Percentiles rank a stretch among this genome's conserved stretches.
phyloP scores from a whole-genome alignment of 495 filamentous ascomycete genomes.

The Hypoxylon perforatum region DNA sequence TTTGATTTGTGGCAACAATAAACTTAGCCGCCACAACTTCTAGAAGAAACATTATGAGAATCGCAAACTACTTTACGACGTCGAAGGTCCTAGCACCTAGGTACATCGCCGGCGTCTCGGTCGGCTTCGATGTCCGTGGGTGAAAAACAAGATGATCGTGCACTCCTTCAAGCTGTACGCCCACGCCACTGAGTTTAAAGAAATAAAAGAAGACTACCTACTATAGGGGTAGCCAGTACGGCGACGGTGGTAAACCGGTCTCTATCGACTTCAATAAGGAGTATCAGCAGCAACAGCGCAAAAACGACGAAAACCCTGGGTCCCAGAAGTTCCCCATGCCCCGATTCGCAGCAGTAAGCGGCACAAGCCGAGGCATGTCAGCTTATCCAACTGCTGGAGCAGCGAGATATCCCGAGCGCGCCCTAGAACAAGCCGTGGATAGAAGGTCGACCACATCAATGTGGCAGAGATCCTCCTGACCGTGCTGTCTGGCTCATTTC shows the following conservation, averaged over 20 bases:
- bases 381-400: background rate
- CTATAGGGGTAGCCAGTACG: background rate
- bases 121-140: background rate
- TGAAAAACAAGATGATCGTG: background rate
- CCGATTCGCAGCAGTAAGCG: background rate
- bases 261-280: background rate
- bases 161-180: background rate
- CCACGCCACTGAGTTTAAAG: background rate
- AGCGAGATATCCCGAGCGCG: background rate
- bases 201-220: background rate
- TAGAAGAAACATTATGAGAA: background rate
- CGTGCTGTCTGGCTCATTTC: background rate
- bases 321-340: background rate
- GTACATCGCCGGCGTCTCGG: background rate
- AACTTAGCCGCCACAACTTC: constrained; percentile 4
- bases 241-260: background rate
- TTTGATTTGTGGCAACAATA: no score
- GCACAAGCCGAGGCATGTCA: background rate
- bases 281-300: background rate
- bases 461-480: background rate
- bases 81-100: background rate
- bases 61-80: background rate
- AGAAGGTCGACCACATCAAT: constrained; percentile 1
- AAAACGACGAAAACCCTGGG: no score
- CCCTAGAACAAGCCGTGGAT: background rate